phyloP scores from a whole-genome alignment of 768 basidiomycete genomes.

The Crucibulum laeve region DNA sequence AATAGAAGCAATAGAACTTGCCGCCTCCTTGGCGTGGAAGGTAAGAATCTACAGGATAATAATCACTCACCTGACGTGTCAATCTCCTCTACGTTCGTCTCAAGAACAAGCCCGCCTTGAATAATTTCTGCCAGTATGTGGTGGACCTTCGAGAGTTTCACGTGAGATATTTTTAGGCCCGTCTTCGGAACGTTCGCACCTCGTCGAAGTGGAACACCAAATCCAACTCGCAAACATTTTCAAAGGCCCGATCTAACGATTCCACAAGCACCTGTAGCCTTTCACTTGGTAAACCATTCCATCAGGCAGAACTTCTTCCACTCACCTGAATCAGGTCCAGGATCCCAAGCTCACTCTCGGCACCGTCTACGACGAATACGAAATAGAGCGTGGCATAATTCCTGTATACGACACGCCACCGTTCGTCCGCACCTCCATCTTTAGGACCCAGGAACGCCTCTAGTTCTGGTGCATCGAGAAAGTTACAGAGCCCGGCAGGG shows the following conservation, averaged over 20 bases:
- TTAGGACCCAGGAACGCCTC: slow-evolving; percentile 66
- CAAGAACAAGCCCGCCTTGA: slow-evolving; percentile 93
- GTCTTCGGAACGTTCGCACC: slow-evolving; percentile 35
- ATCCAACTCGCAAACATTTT: slow-evolving; percentile 98
- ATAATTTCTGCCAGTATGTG: slow-evolving; percentile 95
- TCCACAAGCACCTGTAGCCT: slow-evolving; percentile 89
- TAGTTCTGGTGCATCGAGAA: slow-evolving; percentile 88
- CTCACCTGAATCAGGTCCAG: slow-evolving; percentile 93
- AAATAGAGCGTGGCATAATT: slow-evolving; percentile 97
- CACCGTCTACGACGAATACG: slow-evolving; percentile 93
- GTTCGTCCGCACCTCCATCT: slow-evolving; percentile 45
- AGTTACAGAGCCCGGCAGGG: slow-evolving; percentile 86
- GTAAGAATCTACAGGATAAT: too few relatives aligned
- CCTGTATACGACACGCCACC: slow-evolving; percentile 87
- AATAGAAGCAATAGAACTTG: too few relatives aligned
- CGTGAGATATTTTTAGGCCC: not conserved
- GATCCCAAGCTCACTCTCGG: slow-evolving; percentile 95
- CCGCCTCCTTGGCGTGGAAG: too few relatives aligned
- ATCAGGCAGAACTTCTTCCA: slow-evolving; percentile 2
- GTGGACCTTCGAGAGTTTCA: slow-evolving; percentile 59
- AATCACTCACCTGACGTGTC: slow-evolving; percentile 60
- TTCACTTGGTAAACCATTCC: not conserved
- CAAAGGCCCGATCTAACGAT: slow-evolving; percentile 90
- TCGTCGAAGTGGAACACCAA: slow-evolving; percentile 99
- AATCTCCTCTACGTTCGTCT: slow-evolving; percentile 90